phyloP scores from a whole-genome alignment of 179 eudicot species.

The Silene noctiflora region DNA sequence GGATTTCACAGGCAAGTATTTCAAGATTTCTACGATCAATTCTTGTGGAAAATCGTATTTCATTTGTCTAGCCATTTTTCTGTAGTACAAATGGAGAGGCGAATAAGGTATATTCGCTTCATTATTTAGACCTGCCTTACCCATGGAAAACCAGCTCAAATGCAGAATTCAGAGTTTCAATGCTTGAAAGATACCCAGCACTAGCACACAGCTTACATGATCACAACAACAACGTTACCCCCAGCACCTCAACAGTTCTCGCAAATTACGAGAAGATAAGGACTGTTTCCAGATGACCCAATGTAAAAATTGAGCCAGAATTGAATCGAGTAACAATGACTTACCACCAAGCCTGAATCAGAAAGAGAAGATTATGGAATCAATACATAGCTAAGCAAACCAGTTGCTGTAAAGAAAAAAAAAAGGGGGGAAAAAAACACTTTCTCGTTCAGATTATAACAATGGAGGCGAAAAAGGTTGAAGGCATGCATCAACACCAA shows the following conservation, averaged over 20 bases:
- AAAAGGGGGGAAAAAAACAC: no score
- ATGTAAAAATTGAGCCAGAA: no score
- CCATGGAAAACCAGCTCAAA: constrained; percentile 6
- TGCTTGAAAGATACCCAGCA: not conserved
- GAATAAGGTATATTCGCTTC: not conserved
- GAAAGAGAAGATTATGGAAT: not conserved
- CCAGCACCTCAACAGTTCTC: no score
- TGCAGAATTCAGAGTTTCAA: not conserved
- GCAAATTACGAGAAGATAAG: no score
- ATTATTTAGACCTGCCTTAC: not conserved
- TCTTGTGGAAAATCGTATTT: constrained; percentile 20
- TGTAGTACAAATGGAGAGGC: constrained; percentile 4
- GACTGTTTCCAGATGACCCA: no score
- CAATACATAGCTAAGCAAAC: not conserved
- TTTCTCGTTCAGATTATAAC: not conserved
- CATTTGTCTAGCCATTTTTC: constrained; percentile 8
- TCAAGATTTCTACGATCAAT: constrained; percentile 29
- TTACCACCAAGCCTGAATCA: not conserved
- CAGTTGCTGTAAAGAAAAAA: not conserved
- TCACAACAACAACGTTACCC: no score
- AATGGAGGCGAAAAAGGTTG: no score
- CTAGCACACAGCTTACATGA: no score
- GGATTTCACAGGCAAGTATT: constrained; percentile 22
- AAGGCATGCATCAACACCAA: not conserved
- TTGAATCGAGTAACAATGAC: no score